Base-by-base conservation (phyloP, 129 eudicot genomes). In the Helichrysum umbraculigerum region DNA sequence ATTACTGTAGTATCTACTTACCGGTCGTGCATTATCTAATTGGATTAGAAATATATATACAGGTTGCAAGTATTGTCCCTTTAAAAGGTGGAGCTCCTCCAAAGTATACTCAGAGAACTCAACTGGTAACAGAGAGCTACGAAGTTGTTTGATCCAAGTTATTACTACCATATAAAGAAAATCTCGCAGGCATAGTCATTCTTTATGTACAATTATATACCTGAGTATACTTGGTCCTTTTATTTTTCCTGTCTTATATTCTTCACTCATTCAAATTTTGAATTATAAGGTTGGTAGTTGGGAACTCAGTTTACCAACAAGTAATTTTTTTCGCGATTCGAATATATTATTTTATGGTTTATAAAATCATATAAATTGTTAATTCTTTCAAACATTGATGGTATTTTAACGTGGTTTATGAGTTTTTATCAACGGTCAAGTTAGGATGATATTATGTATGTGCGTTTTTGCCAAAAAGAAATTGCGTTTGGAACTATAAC, bases 81-180 rank as follows among this genome's bases (percentile, higher is more conserved):
- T 81, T 89, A 77, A 91, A 78, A 82, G 93, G 94, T 32, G 97
- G 93, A 62, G 62, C 88, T 33, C 86, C 92, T 41, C 99, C 99
- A n/a, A 89, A 84, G 87, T 89, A 67, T 80, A 74, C 94, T 54
- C 92, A 91, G 81, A 91, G 99, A 81, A 83, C 87, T 21, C 80
- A 80, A 70, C 83, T 95, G 10, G 71, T 86, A 64, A 87, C 97
- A 1, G 97, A 94, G 70, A 89, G 81, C 71, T 95, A 89, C 87
- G 96, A 95, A 85, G 89, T 95, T 47, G 92, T 89, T 51, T 95
- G 83, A 91, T 66, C 58, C 69, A 73, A 50, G 73, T 72, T 64
- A 20, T 32, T 54, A 41, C 34, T 25, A 1, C 28, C 66, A 62
- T 71, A 51, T 32, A 50, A 62, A 71, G 28, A 0, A 60, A 76